Evolutionary conservation across 148 eudicot species (phyloP), one percentile per base, ranked within the genome.

Genomic region (Rhododendron ferrugineum): DNA sequence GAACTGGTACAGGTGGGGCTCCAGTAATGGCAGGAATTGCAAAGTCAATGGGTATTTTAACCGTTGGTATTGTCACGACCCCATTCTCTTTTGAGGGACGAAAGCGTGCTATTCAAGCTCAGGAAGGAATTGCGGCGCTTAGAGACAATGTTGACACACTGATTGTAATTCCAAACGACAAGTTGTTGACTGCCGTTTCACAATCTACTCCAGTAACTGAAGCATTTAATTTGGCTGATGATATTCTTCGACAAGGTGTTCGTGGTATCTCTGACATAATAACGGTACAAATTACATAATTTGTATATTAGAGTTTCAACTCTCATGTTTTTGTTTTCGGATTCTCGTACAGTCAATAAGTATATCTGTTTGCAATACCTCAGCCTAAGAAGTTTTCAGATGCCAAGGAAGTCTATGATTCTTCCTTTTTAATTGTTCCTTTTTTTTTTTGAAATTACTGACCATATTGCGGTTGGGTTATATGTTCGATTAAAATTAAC

Each of bases 1-100:
- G 99, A 66, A 97, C 99, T 80, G 99, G 99, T 56, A 95, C 99
- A 49, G 99, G 99, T 84, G 99, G 91, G n/a, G 98, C 98, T 68
- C 99, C 99, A 32, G 87, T 97, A 82, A 93, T 97, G 87, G 98
- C 99, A 84, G 96, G 96, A 81, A 82, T 95, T 85, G 98, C 99
- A 81, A 97, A 97, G 89, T 87, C 98, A 72, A 92, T 97, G 98
- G 99, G 99, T 23, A 92, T 95, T 82, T 93, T 97, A 90, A 97
- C 99, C 6, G 99, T 97, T 86, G 98, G 99, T 78, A 97, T 97
- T 84, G 99, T 97, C 58, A 95, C 99, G 11, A 95, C 95, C 26
- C 99, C 99, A 13, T 97, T 97, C 85, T 93, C 99, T 70, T 97
- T 97, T 73, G 99, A 97, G 88, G 99, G 99, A 62, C 91, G 99